Evolutionary conservation across 192 early-diverging fungal species (phyloP), one percentile per base, ranked within the genome.

Genomic region (Lunasporangiospora selenospora): DNA sequence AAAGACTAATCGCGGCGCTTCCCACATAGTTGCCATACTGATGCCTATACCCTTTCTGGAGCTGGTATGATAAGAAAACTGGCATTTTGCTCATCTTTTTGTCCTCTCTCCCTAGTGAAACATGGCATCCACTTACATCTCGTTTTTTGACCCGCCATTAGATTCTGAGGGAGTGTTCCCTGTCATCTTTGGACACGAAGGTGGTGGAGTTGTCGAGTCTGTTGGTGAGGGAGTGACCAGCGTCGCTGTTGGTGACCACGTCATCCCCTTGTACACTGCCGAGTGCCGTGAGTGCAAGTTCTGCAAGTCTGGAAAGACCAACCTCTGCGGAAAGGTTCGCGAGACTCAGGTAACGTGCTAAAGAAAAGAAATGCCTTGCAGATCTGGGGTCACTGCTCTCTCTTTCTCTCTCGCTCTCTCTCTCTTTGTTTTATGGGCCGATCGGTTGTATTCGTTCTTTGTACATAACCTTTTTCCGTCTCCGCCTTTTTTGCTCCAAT

Each of bases 211-310:
- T 50, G 97, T 99, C 30, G 97, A 98, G 78, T 95, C 93, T 33
- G 87, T 99, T 15, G 97, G 97, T 59, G 95, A 97, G 55, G 90
- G 90, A 43, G 97, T 99, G 6, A 97, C 97, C 29, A 88, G 87
- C 32, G 91, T 99, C 27, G 70, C 82, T 40, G 81, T 83, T 1
- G 97, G 97, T n/a, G 97, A 99, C 73, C 95, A 96, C 62, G 97
- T 99, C 23, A 87, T 99, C 53, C 97, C 97, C 19, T 85, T 98
- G 24, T 99, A 93, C 78, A 91, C 87, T 7, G 83, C 92, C 32
- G 90, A 96, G 78, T 98, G 97, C 81, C 75, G 85, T 37, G 75
- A 93, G 66, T 99, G 97, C 90, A 98, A 98, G 81, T 97, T 99
- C 82, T 99, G 97, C 86, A 95, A 84, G 61, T 92, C 89, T 65